These are phyloP conservation scores for Scopulariopsis brevicaulis DNA, from an alignment of 2,329 filamentous ascomycete genomes.

Conservation along the genomic window DNA sequence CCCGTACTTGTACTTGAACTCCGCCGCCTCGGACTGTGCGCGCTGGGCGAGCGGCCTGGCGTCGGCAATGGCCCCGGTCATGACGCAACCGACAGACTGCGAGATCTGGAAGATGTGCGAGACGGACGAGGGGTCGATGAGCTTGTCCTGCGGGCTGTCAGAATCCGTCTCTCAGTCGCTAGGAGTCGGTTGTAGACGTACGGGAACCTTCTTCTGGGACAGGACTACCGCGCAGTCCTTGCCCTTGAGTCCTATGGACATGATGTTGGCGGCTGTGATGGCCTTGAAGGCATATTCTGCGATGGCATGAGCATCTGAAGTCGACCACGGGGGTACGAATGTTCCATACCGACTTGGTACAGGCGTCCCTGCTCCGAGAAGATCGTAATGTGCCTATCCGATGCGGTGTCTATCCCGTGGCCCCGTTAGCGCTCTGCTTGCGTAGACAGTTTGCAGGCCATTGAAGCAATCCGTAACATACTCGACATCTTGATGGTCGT, in stretches of 20 bases:
- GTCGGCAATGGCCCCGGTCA: conserved; percentile 97
- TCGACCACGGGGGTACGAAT: not conserved
- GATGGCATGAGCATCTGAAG: not conserved
- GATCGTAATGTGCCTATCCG: conserved; percentile 98
- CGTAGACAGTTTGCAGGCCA: conserved; percentile 7
- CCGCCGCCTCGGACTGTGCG: conserved; percentile 88
- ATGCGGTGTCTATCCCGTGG: conserved; percentile 47
- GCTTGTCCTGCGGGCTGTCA: conserved; percentile 65
- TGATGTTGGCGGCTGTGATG: conserved; percentile 98
- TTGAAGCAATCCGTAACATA: conserved; percentile 16
- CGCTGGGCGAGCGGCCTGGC: conserved; percentile 86
- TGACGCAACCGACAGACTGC: conserved; percentile 91
- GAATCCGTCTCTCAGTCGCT: not conserved
- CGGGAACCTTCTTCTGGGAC: conserved; percentile 98
- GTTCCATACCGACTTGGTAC: conserved; percentile 95
- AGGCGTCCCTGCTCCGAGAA: conserved; percentile 97
- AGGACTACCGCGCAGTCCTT: conserved; percentile 96
- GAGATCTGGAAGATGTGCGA: conserved; percentile 97
- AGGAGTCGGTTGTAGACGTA: conserved; percentile 35
- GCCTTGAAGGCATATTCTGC: conserved; percentile 99
- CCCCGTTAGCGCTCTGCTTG: conserved; percentile 40
- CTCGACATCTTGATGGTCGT: conserved; percentile 37
- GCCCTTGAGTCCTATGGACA: conserved; percentile 87
- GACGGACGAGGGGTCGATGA: conserved; percentile 94
- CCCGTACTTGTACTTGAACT: conserved; percentile 97